phyloP scores from a whole-genome alignment of 2,329 filamentous ascomycete species.

The Verticillium tricorpus region DNA sequence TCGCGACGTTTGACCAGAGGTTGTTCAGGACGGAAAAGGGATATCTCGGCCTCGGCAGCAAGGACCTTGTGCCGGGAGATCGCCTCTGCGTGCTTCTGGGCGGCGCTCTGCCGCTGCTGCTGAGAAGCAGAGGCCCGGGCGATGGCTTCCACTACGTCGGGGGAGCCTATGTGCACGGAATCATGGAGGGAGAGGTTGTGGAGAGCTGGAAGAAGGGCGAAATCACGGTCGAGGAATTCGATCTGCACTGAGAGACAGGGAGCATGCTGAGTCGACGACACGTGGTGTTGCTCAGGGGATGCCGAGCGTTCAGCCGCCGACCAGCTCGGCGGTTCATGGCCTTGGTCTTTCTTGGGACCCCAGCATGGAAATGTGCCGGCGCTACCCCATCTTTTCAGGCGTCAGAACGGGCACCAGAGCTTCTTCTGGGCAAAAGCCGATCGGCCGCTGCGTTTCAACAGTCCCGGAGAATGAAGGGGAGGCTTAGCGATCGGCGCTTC shows the following conservation, averaged over 20 bases:
- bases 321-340: not conserved
- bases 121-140: not conserved
- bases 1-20: not conserved
- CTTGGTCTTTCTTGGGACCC: not conserved
- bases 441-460: not conserved
- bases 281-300: not conserved
- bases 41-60: not conserved
- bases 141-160: not conserved
- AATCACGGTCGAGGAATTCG: not conserved
- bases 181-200: not conserved
- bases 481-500: not conserved
- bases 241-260: not conserved
- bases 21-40: not conserved
- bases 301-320: not conserved
- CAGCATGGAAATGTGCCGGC: not conserved
- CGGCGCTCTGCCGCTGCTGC: not conserved
- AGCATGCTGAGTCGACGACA: not conserved
- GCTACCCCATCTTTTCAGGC: not conserved
- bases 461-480: not conserved
- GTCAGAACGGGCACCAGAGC: not conserved
- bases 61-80: not conserved
- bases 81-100: not conserved
- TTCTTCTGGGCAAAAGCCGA: not conserved
- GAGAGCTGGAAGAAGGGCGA: not conserved
- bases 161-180: not conserved